Evolutionary conservation across 495 filamentous ascomycete genomes (phyloP).

Genomic region (Hypoxylon lenormandii): DNA sequence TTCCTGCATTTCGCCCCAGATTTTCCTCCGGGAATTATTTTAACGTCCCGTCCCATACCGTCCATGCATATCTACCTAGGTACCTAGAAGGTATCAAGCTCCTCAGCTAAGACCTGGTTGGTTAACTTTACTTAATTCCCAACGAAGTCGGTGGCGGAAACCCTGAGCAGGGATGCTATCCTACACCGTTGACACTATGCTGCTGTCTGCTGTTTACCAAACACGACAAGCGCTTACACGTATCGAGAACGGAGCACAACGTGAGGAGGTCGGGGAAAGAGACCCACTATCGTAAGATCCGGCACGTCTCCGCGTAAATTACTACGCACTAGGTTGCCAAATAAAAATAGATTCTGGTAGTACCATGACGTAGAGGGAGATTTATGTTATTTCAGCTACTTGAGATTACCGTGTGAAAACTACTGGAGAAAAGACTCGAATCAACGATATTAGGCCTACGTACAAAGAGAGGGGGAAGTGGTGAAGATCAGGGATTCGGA

Average conservation of each 20-base stretch:
- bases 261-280: slow-evolving; percentile 1
- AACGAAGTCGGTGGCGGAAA: slow-evolving; percentile 3
- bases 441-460: too few relatives aligned
- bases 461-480: neutral
- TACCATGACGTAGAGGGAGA: neutral
- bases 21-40: slow-evolving; percentile 14
- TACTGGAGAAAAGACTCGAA: too few relatives aligned
- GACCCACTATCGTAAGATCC: slow-evolving; percentile 12
- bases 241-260: slow-evolving; percentile 29
- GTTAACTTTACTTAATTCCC: slow-evolving; percentile 2
- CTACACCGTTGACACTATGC: slow-evolving; percentile 8
- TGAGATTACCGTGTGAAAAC: neutral
- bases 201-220: neutral
- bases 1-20: slow-evolving; percentile 20
- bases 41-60: slow-evolving; percentile 33
- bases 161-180: slow-evolving; percentile 1
- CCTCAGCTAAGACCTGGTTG: slow-evolving; percentile 16
- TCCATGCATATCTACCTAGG: slow-evolving; percentile 19
- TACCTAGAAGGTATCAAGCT: too few relatives aligned
- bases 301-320: slow-evolving; percentile 5
- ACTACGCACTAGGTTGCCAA: neutral
- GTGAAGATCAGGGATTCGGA: neutral
- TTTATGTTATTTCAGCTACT: neutral
- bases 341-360: slow-evolving; percentile 14
- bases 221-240: slow-evolving; percentile 23